A percentile compares a stretch with the other conserved stretches of the same genome.
Conservation (phyloP, 805 yeast genomes). For the Komagataella ulmi region DNA sequence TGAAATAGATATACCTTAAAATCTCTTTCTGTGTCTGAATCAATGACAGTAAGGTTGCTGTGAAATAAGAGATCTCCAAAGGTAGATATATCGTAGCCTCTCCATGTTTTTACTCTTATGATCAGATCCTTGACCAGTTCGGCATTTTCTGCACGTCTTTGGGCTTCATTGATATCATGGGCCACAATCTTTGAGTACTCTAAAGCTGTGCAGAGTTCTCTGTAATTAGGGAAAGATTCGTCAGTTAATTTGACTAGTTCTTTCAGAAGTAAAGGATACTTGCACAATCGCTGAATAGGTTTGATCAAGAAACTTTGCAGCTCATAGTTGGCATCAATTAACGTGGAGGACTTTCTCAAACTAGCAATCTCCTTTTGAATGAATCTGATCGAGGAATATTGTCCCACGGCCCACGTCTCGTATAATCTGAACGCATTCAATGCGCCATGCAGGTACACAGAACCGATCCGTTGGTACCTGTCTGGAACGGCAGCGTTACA, state of each 20-base stretch:
- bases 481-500: slow-evolving; percentile 69
- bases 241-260: slow-evolving; percentile 62
- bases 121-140: slow-evolving; percentile 54
- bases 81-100: slow-evolving; percentile 65
- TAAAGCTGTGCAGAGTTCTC: slow-evolving; percentile 60
- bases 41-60: slow-evolving; percentile 58
- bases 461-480: slow-evolving; percentile 75
- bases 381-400: slow-evolving; percentile 73
- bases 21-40: slow-evolving; percentile 66
- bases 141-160: slow-evolving; percentile 79
- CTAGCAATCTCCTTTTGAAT: slow-evolving; percentile 50
- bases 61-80: slow-evolving; percentile 79
- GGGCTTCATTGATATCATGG: slow-evolving; percentile 81
- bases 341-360: slow-evolving; percentile 35
- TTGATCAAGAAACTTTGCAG: slow-evolving; percentile 80
- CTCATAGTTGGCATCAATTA: slow-evolving; percentile 79
- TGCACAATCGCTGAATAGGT: slow-evolving; percentile 94
- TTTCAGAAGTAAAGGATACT: slow-evolving; percentile 74
- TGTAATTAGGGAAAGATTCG: slow-evolving; percentile 33
- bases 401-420: slow-evolving; percentile 92
- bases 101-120: slow-evolving; percentile 81
- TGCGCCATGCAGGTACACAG: slow-evolving; percentile 75
- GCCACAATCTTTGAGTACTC: slow-evolving; percentile 77
- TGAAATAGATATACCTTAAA: slow-evolving; percentile 87
- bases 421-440: slow-evolving; percentile 70